Evolutionary conservation across 306 rosid species (phyloP).

Genomic region (Dryas alaskensis): DNA sequence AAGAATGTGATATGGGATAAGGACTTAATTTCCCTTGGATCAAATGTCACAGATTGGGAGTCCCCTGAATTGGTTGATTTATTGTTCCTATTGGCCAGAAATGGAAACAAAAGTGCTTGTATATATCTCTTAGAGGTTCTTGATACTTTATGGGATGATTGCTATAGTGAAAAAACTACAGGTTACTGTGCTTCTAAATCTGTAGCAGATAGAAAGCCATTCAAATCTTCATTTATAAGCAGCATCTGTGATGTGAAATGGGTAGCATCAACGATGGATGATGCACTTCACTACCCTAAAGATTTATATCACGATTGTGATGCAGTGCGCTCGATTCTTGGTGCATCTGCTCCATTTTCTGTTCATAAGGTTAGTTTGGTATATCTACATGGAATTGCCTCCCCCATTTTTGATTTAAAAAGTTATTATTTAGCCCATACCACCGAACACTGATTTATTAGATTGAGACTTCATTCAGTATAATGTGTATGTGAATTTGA

Average conservation of each 20-base stretch:
- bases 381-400: not conserved
- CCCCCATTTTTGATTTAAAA: not conserved
- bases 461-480: not conserved
- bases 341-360: constrained; percentile 74
- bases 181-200: constrained; percentile 51
- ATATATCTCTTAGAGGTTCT: constrained; percentile 68
- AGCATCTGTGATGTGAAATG: constrained; percentile 65
- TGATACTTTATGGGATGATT: constrained; percentile 82
- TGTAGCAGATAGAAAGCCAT: constrained; percentile 40
- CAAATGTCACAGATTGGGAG: constrained; percentile 77
- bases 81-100: constrained; percentile 49
- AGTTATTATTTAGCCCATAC: not conserved
- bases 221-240: constrained; percentile 67
- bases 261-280: constrained; percentile 64
- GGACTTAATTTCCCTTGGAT: constrained; percentile 57
- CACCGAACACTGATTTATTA: not conserved
- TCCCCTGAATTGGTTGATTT: constrained; percentile 66
- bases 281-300: constrained; percentile 69
- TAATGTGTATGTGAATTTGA: not conserved
- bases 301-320: constrained; percentile 76
- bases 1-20: constrained; percentile 50
- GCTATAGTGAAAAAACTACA: constrained; percentile 60
- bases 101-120: constrained; percentile 56
- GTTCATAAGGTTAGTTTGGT: constrained; percentile 77
- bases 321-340: constrained; percentile 64